Conservation (phyloP, 805 yeast genomes). For the Saturnispora besseyi region DNA sequence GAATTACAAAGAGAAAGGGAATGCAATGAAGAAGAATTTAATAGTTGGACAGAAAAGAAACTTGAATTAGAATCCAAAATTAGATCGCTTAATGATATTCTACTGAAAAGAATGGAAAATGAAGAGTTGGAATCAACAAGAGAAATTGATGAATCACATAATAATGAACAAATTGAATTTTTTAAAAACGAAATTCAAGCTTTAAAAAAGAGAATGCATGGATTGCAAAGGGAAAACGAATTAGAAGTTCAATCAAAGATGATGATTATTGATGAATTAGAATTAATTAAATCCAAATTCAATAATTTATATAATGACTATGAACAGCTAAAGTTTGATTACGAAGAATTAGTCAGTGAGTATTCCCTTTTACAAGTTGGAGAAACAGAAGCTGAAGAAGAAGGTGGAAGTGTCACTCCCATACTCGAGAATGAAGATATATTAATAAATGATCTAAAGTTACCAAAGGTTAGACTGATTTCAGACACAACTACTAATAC, state of each 20-base stretch:
- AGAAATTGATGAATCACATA: conserved; percentile 4
- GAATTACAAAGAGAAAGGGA: conserved; percentile 25
- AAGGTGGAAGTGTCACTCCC: conserved; percentile 1
- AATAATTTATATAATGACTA: conserved; percentile 22
- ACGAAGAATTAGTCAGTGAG: conserved; percentile 23
- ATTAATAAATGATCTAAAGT: neutral
- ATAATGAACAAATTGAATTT: conserved; percentile 3
- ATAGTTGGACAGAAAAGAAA: conserved; percentile 23
- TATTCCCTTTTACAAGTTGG: conserved; percentile 6
- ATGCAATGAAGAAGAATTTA: conserved; percentile 24
- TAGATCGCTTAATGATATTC: conserved; percentile 15
- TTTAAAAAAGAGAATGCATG: conserved; percentile 24
- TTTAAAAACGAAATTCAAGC: conserved; percentile 18
- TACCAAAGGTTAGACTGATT: conserved; percentile 9
- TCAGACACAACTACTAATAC: conserved; percentile 2
- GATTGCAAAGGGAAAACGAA: conserved; percentile 42
- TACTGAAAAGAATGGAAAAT: conserved; percentile 5
- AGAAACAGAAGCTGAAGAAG: neutral
- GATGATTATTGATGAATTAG: conserved; percentile 46
- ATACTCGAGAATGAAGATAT: neutral
- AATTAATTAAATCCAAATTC: conserved; percentile 34
- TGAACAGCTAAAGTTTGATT: conserved; percentile 22
- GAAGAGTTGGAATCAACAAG: conserved; percentile 3
- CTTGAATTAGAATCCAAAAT: conserved; percentile 22
- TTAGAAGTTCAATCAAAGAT: conserved; percentile 44